These are phyloP conservation scores for Mollisia scopiformis DNA, from an alignment of 2,329 filamentous ascomycete genomes.

Conservation along the genomic window DNA sequence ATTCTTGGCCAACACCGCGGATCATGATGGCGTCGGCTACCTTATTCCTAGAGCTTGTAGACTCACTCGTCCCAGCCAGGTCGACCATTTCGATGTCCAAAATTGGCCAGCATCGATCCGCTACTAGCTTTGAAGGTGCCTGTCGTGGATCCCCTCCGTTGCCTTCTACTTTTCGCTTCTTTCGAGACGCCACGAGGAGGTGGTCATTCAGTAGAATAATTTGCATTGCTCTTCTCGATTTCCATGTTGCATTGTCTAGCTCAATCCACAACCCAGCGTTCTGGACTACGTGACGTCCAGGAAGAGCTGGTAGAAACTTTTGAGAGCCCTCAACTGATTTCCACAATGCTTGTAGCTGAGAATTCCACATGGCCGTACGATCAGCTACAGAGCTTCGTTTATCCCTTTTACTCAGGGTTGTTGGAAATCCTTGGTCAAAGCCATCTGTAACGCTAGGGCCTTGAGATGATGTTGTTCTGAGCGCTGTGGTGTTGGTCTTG, in stretches of 20 bases:
- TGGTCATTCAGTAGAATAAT: conserved; percentile 95
- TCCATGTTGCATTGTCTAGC: conserved; percentile 96
- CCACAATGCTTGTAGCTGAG: conserved; percentile 78
- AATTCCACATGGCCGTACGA: conserved; percentile 68
- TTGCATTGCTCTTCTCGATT: conserved; percentile 85
- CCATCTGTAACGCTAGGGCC: conserved; percentile 51
- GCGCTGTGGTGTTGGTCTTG: conserved; percentile 73
- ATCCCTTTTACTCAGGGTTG: conserved; percentile 67
- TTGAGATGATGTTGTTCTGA: conserved; percentile 61
- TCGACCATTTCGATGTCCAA: conserved; percentile 93
- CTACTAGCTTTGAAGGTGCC: conserved; percentile 75
- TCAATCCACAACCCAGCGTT: conserved; percentile 95
- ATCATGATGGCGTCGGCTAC: conserved; percentile 89
- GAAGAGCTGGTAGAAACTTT: conserved; percentile 89
- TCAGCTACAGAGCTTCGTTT: conserved; percentile 88
- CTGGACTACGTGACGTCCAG: conserved; percentile 90
- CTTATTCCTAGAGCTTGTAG: conserved; percentile 59
- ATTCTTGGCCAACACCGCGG: conserved; percentile 81
- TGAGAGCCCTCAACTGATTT: conserved; percentile 98
- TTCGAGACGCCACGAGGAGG: conserved; percentile 84
- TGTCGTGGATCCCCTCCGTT: conserved; percentile 48
- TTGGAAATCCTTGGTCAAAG: conserved; percentile 54
- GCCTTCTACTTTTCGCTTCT: conserved; percentile 85
- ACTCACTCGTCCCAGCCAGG: conserved; percentile 69
- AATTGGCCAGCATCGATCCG: conserved; percentile 92